phyloP scores from a whole-genome alignment of 2,329 filamentous ascomycete species.

The Alternaria alternata region DNA sequence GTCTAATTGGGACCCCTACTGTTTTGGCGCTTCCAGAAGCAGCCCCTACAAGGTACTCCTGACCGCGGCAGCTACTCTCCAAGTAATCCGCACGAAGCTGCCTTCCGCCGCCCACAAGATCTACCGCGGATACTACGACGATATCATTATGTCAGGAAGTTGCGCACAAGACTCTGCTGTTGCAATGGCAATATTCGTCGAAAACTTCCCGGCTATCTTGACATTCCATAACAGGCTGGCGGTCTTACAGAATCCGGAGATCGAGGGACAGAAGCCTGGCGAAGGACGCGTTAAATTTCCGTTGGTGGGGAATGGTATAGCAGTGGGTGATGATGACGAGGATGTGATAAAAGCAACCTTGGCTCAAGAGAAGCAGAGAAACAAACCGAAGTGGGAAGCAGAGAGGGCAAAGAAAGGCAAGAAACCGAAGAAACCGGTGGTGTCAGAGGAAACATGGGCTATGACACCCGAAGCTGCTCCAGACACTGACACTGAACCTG shows the following conservation, averaged over 20 bases:
- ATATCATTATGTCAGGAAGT: neutral
- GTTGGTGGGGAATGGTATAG: neutral
- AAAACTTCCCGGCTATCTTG: neutral
- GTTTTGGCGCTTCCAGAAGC: neutral
- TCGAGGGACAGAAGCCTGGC: neutral
- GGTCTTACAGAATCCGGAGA: neutral
- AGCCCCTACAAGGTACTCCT: neutral
- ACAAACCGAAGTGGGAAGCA: neutral
- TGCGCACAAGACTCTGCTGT: neutral
- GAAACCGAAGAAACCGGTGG: neutral
- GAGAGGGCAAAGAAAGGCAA: neutral
- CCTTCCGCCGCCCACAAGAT: neutral
- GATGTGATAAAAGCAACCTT: neutral
- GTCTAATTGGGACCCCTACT: neutral
- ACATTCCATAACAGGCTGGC: neutral
- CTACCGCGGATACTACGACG: neutral
- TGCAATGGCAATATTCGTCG: neutral
- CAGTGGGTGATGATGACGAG: neutral
- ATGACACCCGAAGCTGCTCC: neutral
- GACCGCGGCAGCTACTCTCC: neutral
- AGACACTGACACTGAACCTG: fast-evolving
- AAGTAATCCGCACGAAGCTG: neutral
- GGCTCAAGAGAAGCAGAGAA: neutral
- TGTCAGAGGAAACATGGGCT: neutral
- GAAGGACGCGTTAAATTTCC: neutral